phyloP scores from a whole-genome alignment of 768 basidiomycete species.

The Lactifluus hygrophoroides region DNA sequence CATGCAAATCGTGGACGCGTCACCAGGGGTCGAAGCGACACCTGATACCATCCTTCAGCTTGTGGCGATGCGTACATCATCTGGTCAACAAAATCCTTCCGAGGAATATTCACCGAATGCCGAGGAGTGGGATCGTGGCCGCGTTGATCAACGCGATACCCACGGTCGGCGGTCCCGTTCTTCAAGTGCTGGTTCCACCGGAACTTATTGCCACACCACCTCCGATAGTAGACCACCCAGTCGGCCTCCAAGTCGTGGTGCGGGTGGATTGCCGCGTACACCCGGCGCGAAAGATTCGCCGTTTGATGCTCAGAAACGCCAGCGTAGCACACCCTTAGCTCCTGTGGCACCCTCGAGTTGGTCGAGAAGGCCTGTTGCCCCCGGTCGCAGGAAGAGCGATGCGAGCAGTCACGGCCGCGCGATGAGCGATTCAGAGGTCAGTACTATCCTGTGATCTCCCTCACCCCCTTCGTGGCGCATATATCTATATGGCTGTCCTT shows the following conservation, averaged over 20 bases:
- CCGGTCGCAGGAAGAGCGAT: slow-evolving; percentile 61
- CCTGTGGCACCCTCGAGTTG: slow-evolving; percentile 66
- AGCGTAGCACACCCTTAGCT: slow-evolving; percentile 58
- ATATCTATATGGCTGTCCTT: not conserved
- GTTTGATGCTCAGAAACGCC: slow-evolving; percentile 61
- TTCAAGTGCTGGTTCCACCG: slow-evolving; percentile 47
- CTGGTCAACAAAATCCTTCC: slow-evolving; percentile 13
- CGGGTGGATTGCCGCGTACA: slow-evolving; percentile 47
- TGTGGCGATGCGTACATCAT: slow-evolving; percentile 38
- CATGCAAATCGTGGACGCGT: slow-evolving; percentile 44
- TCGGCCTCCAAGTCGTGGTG: slow-evolving; percentile 44
- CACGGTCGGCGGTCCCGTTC: slow-evolving; percentile 38
- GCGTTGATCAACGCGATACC: slow-evolving; percentile 27
- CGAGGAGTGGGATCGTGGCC: slow-evolving; percentile 36
- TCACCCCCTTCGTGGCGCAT: not conserved
- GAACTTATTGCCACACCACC: slow-evolving; percentile 23
- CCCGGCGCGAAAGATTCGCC: slow-evolving; percentile 42
- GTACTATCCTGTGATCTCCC: slow-evolving; percentile 17
- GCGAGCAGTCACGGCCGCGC: slow-evolving; percentile 46
- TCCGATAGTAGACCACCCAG: slow-evolving; percentile 35
- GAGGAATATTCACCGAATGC: not conserved
- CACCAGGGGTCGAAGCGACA: slow-evolving; percentile 60
- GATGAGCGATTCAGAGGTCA: slow-evolving; percentile 67
- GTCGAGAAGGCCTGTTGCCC: slow-evolving; percentile 59
- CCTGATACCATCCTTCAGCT: slow-evolving; percentile 55